These are phyloP conservation scores for Solanum bulbocastanum DNA, from an alignment of 257 asterid genomes.

Conservation along the genomic window DNA sequence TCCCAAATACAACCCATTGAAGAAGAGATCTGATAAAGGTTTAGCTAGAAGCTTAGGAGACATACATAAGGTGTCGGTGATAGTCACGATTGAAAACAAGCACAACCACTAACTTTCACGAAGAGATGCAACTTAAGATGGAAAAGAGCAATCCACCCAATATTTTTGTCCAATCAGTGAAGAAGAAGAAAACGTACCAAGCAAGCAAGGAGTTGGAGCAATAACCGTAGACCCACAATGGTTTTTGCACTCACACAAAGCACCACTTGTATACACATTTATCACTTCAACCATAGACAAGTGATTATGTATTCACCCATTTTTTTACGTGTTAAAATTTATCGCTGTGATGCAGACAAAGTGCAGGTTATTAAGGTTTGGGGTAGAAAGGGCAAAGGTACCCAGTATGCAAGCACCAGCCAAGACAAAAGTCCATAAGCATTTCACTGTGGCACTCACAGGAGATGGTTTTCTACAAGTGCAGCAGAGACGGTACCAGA, in stretches of 20 bases:
- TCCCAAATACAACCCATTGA: background rate
- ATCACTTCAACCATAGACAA: background rate
- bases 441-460: background rate
- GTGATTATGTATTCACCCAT: background rate
- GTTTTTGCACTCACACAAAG: background rate
- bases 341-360: background rate
- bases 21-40: background rate
- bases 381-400: background rate
- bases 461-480: background rate
- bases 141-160: no score
- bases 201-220: no score
- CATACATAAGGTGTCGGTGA: background rate
- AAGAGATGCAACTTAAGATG: no score
- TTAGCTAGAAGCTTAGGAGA: background rate
- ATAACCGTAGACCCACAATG: no score
- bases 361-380: background rate
- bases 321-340: background rate
- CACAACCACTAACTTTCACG: no score
- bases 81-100: background rate
- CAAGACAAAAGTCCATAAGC: background rate
- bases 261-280: background rate
- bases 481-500: background rate
- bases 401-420: background rate
- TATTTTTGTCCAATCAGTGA: no score
- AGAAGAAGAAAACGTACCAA: no score